Evolutionary conservation across 1,284 basidiomycete genomes (phyloP), one percentile per base, ranked within the genome.

Genomic region (Leccinum pallidistipes): DNA sequence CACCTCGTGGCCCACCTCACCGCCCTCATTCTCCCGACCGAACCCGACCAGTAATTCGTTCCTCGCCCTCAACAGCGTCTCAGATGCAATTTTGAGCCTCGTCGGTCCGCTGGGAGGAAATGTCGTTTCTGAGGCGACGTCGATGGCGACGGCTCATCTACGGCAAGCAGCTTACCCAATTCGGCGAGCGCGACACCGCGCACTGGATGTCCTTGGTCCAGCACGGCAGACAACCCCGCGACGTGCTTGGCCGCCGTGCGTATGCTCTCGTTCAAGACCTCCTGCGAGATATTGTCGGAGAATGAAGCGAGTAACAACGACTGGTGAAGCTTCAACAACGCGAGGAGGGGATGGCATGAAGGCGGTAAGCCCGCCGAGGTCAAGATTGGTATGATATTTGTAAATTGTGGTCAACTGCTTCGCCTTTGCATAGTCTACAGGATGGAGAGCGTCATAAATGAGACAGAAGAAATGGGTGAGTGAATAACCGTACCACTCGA

Each of bases 141-240:
- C 21, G 62, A 61, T 16, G 79, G 83, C 36, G 71, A 70, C 0
- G 84, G 85, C 69, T 91, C 88, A 67, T 93, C 91, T 0, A 92
- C 88, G 0, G 86, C 83, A 4, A 95, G 79, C 3, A 95, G 77
- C 73, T 94, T 95, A 0, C 91, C 94, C 16, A 94, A 79, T 70
- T 95, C 93, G 2, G 90, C 87, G 6, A 91, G 77, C 4, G 90
- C 86, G 38, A 97, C 76, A 0, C 85, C 93, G 4, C 91, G 82
- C 0, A 90, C 83, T 0, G 95, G 95, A 73, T 97, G 95, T 3
- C 91, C 91, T 14, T 79, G 73, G 0, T 80, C 73, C 27, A 93
- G 83, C 5, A 92, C 71, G 3, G 71, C 72, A 16, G 75, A 74
- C 16, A 88, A 76, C 0, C 88, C 94, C 1, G 81, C 78, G 16